A percentile compares a stretch with the other conserved stretches of the same genome.
Conservation (phyloP, 2,329 filamentous ascomycete genomes). For the Xylogone sp. region DNA sequence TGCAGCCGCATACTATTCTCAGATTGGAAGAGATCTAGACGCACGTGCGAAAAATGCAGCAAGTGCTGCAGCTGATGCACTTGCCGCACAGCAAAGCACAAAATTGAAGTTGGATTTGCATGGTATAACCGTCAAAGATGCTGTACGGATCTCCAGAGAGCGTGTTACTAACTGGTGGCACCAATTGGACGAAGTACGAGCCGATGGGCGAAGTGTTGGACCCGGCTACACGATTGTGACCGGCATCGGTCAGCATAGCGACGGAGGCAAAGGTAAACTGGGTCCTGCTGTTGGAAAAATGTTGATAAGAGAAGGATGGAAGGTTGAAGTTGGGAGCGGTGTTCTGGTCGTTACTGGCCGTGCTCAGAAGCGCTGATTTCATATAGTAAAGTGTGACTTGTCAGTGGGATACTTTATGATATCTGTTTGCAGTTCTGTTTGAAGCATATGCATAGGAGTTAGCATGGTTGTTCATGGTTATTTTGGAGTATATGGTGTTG, state of each 20-base stretch:
- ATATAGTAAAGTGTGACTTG: background rate
- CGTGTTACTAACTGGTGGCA: conserved; percentile 75
- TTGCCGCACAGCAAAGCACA: conserved; percentile 66
- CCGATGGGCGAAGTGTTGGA: conserved; percentile 27
- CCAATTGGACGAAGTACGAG: conserved; percentile 54
- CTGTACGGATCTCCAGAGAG: conserved; percentile 70
- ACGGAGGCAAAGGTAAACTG: conserved; percentile 70
- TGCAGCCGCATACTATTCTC: conserved; percentile 72
- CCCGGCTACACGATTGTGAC: conserved; percentile 71
- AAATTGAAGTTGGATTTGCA: conserved; percentile 69
- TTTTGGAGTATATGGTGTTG: background rate
- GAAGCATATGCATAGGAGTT: background rate
- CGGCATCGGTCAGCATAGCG: conserved; percentile 74
- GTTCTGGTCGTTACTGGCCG: conserved; percentile 65
- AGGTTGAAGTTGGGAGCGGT: conserved; percentile 67
- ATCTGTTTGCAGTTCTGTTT: background rate
- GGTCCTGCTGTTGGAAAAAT: conserved; percentile 76
- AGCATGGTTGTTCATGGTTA: background rate
- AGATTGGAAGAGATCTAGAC: conserved; percentile 63
- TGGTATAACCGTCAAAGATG: conserved; percentile 76
- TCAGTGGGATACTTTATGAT: background rate
- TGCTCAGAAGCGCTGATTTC: background rate
- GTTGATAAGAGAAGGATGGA: conserved; percentile 79
- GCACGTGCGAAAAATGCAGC: conserved; percentile 53
- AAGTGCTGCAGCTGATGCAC: conserved; percentile 64